Evolutionary conservation across 2,329 filamentous ascomycete species (phyloP), one percentile per base, ranked within the genome.

Genomic region (Rutstroemia sp.): DNA sequence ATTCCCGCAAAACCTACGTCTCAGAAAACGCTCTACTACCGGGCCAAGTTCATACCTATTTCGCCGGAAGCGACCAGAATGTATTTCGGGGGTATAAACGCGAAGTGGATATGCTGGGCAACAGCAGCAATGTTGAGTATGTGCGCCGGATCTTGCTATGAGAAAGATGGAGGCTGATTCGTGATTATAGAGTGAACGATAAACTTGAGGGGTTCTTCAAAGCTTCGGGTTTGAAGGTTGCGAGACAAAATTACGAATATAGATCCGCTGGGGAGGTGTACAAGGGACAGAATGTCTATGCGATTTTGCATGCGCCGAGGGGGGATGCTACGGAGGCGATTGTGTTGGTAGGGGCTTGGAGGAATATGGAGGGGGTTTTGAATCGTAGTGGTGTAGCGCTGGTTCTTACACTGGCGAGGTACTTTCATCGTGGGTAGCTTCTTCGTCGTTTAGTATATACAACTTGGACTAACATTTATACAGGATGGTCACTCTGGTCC

Each of bases 261-360:
- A 79, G 80, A 48, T 87, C 89, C 12, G 86, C 88, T 1, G 92
- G 91, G 4, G 79, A 84, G 62, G 80, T 78, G 9, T 86, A 88
- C 67, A 75, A 81, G 4, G 92, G 92, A 52, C 86, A 96, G 76
- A 99, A 99, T 72, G 79, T 94, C 45, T 99, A 99, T 71, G 90
- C 89, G 5, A 87, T 99, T 59, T 80, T 99, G 8, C 91, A 96
- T 69, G 94, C 92, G 2, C 94, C 94, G 0, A 83, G 94, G 42
- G 92, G 94, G 48, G 94, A 99, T 75, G 94, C 94, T 14, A 99
- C 94, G 1, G 94, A 99, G 73, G 94, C 94, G 10, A 91, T 99
- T 68, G 94, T 99, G 21, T 75, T 99, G 41, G 86, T 96, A 17
- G 91, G 88, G 23, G 86, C 92, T 2, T 96, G 92, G 90, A 84